Evolutionary conservation across 805 yeast species (phyloP), one percentile per base, ranked within the genome.

Genomic region (Myxozyma vanderwaltii): DNA sequence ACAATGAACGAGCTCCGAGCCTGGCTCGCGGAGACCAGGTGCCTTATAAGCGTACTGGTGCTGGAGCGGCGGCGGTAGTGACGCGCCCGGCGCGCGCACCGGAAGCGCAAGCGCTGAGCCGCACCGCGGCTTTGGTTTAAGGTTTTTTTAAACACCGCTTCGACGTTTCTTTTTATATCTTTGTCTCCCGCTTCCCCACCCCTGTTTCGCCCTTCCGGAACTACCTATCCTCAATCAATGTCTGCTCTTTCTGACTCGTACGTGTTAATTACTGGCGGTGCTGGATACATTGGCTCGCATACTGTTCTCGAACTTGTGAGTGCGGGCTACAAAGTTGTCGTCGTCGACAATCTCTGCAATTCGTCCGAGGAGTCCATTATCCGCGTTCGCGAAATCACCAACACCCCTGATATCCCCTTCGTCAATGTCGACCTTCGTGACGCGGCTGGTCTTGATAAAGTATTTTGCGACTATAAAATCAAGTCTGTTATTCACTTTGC

Each of bases 281-380:
- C 92, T 27, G 94, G 96, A 21, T 88, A 88, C 74, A 87, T 89
- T 68, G 95, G 94, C 26, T 86, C 92, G 8, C 94, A 88, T 70
- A 86, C 92, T 1, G 88, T 81, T 17, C 82, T 84, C 49, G 87
- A 83, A 67, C 77, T 86, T 54, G 70, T 85, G 51, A 79, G 81
- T 60, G 77, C 81, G 53, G 89, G 89, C 26, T 80, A 83, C 68
- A 79, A 85, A 29, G 89, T 87, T 33, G 84, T 88, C n/a, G 80
- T 88, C 45, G 82, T 85, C 23, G 96, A 88, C 72, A 86, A 85
- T 71, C 75, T 86, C 59, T 74, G 78, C 67, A 88, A 86, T 68
- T 85, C 94, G 1, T 80, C 85, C 40, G 79, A 79, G 65, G 89
- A 85, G 63, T 83, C 91, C 1, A 76, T 87, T 57, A 78, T 83